A percentile compares a stretch with the other conserved stretches of the same genome.
Evolutionary conservation across 139 green algal species (phyloP).

Genomic region (Pleodorina starrii): DNA sequence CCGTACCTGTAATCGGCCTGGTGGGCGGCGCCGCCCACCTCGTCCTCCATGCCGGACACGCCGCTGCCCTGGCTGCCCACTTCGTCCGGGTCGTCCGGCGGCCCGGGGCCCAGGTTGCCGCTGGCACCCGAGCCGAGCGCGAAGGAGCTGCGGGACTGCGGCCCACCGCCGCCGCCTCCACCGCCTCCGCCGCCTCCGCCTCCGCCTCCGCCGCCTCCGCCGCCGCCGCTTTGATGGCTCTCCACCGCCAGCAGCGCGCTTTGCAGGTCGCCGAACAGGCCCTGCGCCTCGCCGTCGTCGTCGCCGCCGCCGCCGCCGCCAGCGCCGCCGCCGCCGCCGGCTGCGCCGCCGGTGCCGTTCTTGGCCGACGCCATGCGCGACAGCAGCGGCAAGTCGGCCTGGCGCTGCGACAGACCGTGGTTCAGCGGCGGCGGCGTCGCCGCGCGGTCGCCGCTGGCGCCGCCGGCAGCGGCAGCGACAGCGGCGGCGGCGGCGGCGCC

Average conservation of each 20-base stretch:
- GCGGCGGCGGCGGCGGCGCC: background rate
- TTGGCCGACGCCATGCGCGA: background rate
- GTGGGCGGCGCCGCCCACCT: background rate
- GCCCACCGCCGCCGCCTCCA: background rate
- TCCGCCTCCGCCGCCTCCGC: background rate
- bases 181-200: background rate
- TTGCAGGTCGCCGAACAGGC: background rate
- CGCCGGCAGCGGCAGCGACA: background rate
- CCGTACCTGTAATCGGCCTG: slow-evolving; percentile 40
- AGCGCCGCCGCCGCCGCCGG: background rate
- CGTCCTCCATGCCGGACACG: slow-evolving; percentile 31
- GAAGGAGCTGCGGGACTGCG: background rate
- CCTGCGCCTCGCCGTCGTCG: background rate
- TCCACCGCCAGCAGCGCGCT: background rate
- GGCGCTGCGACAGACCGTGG: background rate
- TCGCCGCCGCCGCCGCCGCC: slow-evolving; percentile 3
- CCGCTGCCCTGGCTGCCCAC: slow-evolving; percentile 21
- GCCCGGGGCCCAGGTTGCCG: background rate
- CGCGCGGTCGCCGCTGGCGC: background rate
- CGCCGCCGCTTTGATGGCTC: background rate
- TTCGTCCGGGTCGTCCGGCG: background rate
- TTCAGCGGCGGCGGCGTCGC: no score
- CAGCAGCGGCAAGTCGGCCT: background rate
- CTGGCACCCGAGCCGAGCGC: no score
- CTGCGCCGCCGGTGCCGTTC: background rate